Evolutionary conservation across 2,329 filamentous ascomycete species (phyloP).

Genomic region (Hypoxylon sp.): DNA sequence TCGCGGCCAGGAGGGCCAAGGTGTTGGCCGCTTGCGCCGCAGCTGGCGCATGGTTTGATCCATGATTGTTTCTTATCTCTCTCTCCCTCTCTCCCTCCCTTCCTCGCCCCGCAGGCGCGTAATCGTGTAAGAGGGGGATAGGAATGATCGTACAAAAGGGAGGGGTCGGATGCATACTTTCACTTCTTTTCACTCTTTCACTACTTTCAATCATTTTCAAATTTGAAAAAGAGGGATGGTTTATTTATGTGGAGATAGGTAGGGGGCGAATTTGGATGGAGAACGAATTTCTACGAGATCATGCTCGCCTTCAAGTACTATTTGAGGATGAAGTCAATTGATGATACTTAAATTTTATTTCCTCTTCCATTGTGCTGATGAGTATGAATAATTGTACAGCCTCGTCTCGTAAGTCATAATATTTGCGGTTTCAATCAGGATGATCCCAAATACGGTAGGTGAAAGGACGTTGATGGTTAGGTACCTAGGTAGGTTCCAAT

Average conservation of each 20-base stretch:
- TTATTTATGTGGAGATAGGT: slow-evolving; percentile 27
- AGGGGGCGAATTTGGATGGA: slow-evolving; percentile 10
- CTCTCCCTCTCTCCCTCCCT: neutral
- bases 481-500: slow-evolving; percentile 6
- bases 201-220: slow-evolving; percentile 14
- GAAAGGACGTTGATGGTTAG: too few species aligned
- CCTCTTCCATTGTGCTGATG: neutral
- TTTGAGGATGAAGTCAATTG: slow-evolving; percentile 19
- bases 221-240: neutral
- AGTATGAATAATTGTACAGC: neutral
- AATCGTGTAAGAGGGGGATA: neutral
- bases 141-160: slow-evolving; percentile 32
- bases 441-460: too few species aligned
- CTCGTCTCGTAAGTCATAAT: neutral
- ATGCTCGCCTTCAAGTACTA: slow-evolving; percentile 18
- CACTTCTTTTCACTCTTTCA: slow-evolving; percentile 38
- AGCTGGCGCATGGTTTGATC: slow-evolving; percentile 36
- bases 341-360: slow-evolving; percentile 1
- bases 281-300: slow-evolving; percentile 21
- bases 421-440: slow-evolving; percentile 3
- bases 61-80: neutral
- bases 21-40: slow-evolving; percentile 26
- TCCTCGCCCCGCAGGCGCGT: neutral
- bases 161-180: slow-evolving; percentile 34
- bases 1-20: slow-evolving; percentile 2